Percentiles rank a stretch among this genome's conserved stretches.
phyloP scores from a whole-genome alignment of 2,329 filamentous ascomycete species.

The Nigrospora oryzae region DNA sequence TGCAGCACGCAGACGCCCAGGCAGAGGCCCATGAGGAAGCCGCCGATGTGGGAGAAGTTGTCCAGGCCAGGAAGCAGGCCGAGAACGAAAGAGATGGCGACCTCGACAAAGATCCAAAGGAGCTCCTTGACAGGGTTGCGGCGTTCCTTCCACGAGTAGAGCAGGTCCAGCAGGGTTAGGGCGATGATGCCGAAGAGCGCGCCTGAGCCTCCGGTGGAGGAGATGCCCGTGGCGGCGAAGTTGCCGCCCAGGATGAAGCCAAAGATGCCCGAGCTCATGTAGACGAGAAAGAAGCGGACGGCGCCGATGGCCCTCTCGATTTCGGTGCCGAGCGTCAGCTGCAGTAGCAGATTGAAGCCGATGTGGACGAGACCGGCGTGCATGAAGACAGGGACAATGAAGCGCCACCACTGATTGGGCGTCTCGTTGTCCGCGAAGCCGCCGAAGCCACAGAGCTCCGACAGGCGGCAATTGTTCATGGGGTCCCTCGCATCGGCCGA shows the following conservation, averaged over 20 bases:
- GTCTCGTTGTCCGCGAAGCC: slow-evolving; percentile 60
- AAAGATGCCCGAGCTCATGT: slow-evolving; percentile 86
- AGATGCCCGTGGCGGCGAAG: slow-evolving; percentile 72
- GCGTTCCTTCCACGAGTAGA: slow-evolving; percentile 87
- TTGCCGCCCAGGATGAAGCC: slow-evolving; percentile 94
- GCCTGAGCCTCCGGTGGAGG: slow-evolving; percentile 84
- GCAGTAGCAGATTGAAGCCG: slow-evolving; percentile 87
- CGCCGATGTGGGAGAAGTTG: slow-evolving; percentile 96
- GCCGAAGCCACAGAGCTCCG: slow-evolving; percentile 74
- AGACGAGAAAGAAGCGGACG: slow-evolving; percentile 81
- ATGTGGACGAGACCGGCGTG: slow-evolving; percentile 94
- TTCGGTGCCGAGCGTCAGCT: slow-evolving; percentile 81
- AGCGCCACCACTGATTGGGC: slow-evolving; percentile 86
- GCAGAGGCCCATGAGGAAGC: slow-evolving; percentile 84
- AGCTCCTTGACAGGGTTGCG: slow-evolving; percentile 71
- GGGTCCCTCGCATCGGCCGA: slow-evolving; percentile 38
- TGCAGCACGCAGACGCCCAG: slow-evolving; percentile 82
- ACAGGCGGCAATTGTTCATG: slow-evolving; percentile 60
- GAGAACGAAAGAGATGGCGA: slow-evolving; percentile 83
- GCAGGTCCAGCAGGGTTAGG: slow-evolving; percentile 75
- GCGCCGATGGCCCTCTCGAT: slow-evolving; percentile 89
- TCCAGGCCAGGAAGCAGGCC: slow-evolving; percentile 87
- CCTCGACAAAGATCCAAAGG: slow-evolving; percentile 77
- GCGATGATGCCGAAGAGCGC: slow-evolving; percentile 88
- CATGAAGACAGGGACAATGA: slow-evolving; percentile 92